Conservation (phyloP, 306 rosid species). For the Pterocarpus santalinus region DNA sequence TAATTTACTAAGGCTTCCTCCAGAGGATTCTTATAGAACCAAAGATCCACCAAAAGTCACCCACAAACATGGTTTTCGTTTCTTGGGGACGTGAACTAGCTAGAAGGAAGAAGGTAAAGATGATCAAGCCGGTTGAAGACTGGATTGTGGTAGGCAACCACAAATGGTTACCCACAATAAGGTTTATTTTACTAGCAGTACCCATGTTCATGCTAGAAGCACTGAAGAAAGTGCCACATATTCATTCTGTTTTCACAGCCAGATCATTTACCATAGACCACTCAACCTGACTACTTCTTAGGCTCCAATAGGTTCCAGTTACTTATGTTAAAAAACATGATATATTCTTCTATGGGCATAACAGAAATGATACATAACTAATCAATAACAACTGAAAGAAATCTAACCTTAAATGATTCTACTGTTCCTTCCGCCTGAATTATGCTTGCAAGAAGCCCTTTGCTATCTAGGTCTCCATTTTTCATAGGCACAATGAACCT, state of each 20-base stretch:
- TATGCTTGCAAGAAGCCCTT: slow-evolving; percentile 81
- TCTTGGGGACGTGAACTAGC: not conserved
- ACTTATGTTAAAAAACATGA: slow-evolving; percentile 11
- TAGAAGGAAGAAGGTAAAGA: not conserved
- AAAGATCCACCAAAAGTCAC: slow-evolving; percentile 1
- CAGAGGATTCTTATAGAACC: not conserved
- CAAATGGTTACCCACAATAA: not conserved
- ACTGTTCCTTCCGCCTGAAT: slow-evolving; percentile 75
- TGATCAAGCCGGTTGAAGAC: slow-evolving; percentile 10
- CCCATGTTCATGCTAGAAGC: not conserved
- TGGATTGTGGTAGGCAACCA: not conserved
- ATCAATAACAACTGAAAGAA: slow-evolving; percentile 34
- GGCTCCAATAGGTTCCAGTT: slow-evolving; percentile 11
- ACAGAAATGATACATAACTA: slow-evolving; percentile 26
- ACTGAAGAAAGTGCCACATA: not conserved
- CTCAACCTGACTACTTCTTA: not conserved
- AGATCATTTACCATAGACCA: slow-evolving; percentile 13
- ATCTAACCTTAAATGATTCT: slow-evolving; percentile 83
- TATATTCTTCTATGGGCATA: not conserved
- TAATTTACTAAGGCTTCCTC: slow-evolving; percentile 3
- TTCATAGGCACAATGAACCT: slow-evolving; percentile 89
- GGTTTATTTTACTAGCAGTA: not conserved
- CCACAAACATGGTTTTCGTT: not conserved
- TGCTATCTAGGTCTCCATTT: slow-evolving; percentile 90
- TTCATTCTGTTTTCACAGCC: slow-evolving; percentile 1